phyloP scores from a whole-genome alignment of 225 moss, liverwort and hornwort genomes.

The Anthoceros angustus region DNA sequence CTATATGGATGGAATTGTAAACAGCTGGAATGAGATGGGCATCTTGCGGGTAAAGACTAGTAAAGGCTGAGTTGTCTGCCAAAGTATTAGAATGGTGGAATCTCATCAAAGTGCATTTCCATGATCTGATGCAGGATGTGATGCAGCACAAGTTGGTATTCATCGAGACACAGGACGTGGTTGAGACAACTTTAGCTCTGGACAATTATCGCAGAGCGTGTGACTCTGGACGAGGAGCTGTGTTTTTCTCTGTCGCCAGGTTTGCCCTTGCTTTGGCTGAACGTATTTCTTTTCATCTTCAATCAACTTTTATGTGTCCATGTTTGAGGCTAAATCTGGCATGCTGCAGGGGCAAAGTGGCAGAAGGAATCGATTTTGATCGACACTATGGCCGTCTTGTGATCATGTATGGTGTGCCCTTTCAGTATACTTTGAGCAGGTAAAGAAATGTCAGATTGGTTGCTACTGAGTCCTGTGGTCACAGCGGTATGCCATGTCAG shows the following conservation, averaged over 20 bases:
- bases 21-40: conserved; percentile 99
- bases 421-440: conserved; percentile 98
- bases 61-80: too few relatives aligned
- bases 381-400: conserved; percentile 95
- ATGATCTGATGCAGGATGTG: conserved; percentile 48
- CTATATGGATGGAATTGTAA: conserved; percentile 98
- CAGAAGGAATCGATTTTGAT: conserved; percentile 99
- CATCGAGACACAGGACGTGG: conserved; percentile 98
- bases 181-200: conserved; percentile 96
- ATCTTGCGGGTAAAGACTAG: conserved; percentile 56
- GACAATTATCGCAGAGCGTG: conserved; percentile 98
- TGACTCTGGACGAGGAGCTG: conserved; percentile 98
- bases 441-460: conserved; percentile 6
- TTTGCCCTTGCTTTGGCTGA: conserved; percentile 8
- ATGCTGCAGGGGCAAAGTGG: conserved; percentile 77
- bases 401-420: conserved; percentile 98
- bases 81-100: too few relatives aligned
- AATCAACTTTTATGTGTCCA: neutral
- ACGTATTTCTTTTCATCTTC: too few relatives aligned
- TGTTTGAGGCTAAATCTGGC: neutral
- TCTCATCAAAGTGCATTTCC: neutral
- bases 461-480: neutral
- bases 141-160: conserved; percentile 99
- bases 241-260: conserved; percentile 99
- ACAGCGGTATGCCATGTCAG: too few relatives aligned